These are phyloP conservation scores for Candida albicans DNA, from an alignment of 1,139 yeast genomes.

Conservation along the genomic window DNA sequence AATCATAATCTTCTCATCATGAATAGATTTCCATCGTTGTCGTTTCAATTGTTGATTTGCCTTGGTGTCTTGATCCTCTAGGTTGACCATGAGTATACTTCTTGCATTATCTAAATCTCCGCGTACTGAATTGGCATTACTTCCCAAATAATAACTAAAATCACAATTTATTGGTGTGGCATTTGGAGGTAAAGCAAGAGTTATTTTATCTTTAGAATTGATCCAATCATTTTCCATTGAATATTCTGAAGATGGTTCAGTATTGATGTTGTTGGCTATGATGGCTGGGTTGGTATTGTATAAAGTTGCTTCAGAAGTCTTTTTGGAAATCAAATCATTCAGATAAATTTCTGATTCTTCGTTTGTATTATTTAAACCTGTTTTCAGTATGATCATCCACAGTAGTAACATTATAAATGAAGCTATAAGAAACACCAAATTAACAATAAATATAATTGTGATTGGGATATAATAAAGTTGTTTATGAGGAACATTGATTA, in stretches of 20 bases:
- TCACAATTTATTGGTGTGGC: not conserved
- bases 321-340: slow-evolving; percentile 8
- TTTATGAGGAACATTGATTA: slow-evolving; percentile 1
- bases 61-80: slow-evolving; percentile 7
- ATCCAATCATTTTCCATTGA: slow-evolving; percentile 11
- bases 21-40: slow-evolving; percentile 31
- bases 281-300: not conserved
- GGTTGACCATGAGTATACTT: slow-evolving; percentile 7
- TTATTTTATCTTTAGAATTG: slow-evolving; percentile 1
- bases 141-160: not conserved
- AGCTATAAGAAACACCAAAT: slow-evolving; percentile 14
- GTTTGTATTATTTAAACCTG: not conserved
- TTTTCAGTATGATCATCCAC: too few species aligned
- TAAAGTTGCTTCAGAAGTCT: slow-evolving; percentile 12
- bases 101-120: slow-evolving; percentile 2
- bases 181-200: not conserved
- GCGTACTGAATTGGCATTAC: slow-evolving; percentile 1
- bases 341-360: not conserved
- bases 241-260: not conserved
- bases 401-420: slow-evolving; percentile 8
- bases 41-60: slow-evolving; percentile 14
- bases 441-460: slow-evolving; percentile 14
- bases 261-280: too few species aligned
- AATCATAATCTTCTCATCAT: slow-evolving; percentile 34
- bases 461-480: not conserved